These are phyloP conservation scores for Solanum gracilifrons DNA, from an alignment of 257 asterid species.

Conservation along the genomic window DNA sequence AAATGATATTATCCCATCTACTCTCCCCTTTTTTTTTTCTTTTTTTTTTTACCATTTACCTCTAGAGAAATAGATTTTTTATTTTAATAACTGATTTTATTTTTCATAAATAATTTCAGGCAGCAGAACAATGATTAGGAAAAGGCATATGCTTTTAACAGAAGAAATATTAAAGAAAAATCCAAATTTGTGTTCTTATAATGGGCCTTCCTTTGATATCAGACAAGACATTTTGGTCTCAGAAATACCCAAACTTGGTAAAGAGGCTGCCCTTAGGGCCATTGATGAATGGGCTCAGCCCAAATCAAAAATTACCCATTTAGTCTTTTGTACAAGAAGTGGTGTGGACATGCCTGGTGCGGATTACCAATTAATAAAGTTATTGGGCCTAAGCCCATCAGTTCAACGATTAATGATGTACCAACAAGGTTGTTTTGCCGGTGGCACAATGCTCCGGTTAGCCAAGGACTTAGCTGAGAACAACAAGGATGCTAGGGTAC, in stretches of 20 bases:
- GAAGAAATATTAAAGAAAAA: constrained; percentile 1
- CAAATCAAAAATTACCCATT: neutral
- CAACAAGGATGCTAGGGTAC: neutral
- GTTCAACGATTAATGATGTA: neutral
- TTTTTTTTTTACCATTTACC: neutral
- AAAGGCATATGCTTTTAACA: constrained; percentile 2
- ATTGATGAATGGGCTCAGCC: constrained; percentile 1
- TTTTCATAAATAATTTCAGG: neutral
- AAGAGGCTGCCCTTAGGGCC: neutral
- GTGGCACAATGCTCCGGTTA: neutral
- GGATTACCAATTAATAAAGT: neutral
- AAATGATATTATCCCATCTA: neutral
- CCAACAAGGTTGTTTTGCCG: constrained; percentile 2
- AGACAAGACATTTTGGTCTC: neutral
- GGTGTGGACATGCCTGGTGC: constrained; percentile 7
- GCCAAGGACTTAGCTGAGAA: constrained; percentile 5
- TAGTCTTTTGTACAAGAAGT: constrained; percentile 1
- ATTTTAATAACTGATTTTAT: neutral
- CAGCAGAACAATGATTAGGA: neutral
- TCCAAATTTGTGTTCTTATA: neutral
- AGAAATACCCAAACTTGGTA: constrained; percentile 1
- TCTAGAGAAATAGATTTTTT: neutral
- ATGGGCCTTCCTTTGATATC: neutral
- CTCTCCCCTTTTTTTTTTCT: accelerated
- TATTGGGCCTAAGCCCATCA: constrained; percentile 1